phyloP scores from a whole-genome alignment of 2,329 filamentous ascomycete species.

The Colletotrichum cereale region DNA sequence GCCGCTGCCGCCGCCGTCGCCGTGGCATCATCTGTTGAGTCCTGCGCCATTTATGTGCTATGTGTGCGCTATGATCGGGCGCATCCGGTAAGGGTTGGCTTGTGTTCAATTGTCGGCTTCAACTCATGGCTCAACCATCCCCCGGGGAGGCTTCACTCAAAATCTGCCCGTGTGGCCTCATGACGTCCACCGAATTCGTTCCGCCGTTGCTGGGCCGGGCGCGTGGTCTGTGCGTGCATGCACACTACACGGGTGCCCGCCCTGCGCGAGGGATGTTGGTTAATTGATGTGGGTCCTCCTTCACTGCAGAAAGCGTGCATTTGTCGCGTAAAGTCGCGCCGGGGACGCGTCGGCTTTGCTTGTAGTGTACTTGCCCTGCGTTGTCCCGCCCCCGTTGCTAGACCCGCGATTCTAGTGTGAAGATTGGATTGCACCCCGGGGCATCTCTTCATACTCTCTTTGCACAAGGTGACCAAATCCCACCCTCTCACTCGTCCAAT shows the following conservation, averaged over 20 bases:
- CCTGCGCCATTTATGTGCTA: conserved; percentile 27
- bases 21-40: conserved; percentile 17
- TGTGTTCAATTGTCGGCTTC: neutral
- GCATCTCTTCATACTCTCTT: conserved; percentile 4
- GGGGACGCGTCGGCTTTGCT: conserved; percentile 33
- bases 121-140: neutral
- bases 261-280: conserved; percentile 12
- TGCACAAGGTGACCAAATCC: conserved; percentile 31
- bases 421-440: conserved; percentile 21
- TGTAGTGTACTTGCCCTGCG: neutral
- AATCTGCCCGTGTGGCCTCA: conserved; percentile 40
- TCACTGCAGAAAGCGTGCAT: conserved; percentile 21
- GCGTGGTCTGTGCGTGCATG: conserved; percentile 39
- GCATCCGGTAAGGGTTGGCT: neutral
- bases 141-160: conserved; percentile 19
- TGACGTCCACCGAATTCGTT: conserved; percentile 40
- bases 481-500: conserved; percentile 37
- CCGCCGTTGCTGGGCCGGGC: conserved; percentile 34
- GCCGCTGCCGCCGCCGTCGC: neutral
- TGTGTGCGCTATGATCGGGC: neutral
- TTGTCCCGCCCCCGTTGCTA: conserved; percentile 17
- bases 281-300: conserved; percentile 39
- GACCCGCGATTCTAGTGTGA: conserved; percentile 29
- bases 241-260: conserved; percentile 10
- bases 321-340: conserved; percentile 41